Evolutionary conservation across 1,139 yeast genomes (phyloP), one percentile per base, ranked within the genome.

Genomic region (Pichia sp.): DNA sequence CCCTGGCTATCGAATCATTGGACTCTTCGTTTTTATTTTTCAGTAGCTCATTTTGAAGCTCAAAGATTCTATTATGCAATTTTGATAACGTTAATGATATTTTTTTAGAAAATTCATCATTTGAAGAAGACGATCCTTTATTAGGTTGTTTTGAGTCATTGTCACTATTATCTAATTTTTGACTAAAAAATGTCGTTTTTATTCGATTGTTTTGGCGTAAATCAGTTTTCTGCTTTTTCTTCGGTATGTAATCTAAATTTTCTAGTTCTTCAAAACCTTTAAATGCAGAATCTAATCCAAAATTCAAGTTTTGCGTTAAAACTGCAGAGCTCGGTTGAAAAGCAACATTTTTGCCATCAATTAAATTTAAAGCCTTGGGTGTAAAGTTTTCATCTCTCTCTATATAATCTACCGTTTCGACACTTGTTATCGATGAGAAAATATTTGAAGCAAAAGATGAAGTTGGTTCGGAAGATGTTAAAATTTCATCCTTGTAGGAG

Each of bases 191-290:
- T 7, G 40, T 40, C n/a, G 26, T 37, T 5, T 27, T 28, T 29
- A 10, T 23, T 24, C 23, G 22, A n/a, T 33, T 37, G 28, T 6
- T 16, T 20, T 30, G 16, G 16, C 16, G 16, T 16, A 16, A 6
- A 22, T 24, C 26, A 9, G 11, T 16, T 7, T 10, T 40, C 12
- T 28, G 38, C 8, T 30, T 34, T 26, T 35, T 31, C 16, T 27
- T 24, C 9, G 28, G 28, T 20, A 11, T 22, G 24, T 10, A 24
- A 30, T 37, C 32, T 22, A 20, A 35, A n/a, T 42, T 16, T 20
- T 46, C 49, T 6, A 46, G 12, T 9, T 43, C 41, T 26, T 43
- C 47, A 35, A 46, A 43, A 2, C 39, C 40, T 29, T 31, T 34
- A 27, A 38, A 46, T 2, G 29, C 27, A 8, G 36, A 11, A 20